phyloP scores from a whole-genome alignment of 192 early-diverging fungal genomes.

The Nowakowskiella sp. region DNA sequence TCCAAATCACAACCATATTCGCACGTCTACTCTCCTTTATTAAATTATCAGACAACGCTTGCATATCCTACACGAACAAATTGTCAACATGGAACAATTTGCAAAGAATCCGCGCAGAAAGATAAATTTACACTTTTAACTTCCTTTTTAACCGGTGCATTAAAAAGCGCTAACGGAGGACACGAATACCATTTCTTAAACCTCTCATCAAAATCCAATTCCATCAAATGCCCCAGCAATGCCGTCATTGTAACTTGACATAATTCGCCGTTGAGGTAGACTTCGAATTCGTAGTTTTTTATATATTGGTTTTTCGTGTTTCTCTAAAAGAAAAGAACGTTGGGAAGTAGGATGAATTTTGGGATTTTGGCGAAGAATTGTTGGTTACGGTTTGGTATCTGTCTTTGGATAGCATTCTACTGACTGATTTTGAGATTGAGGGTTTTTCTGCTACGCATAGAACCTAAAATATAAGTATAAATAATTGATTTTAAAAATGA shows the following conservation, averaged over 20 bases:
- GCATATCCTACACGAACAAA: conserved; percentile 25
- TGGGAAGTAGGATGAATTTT: not conserved
- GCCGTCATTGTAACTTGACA: conserved; percentile 73
- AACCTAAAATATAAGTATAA: conserved; percentile 67
- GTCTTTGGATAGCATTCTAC: conserved; percentile 60
- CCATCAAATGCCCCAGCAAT: conserved; percentile 69
- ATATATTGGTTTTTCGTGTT: conserved; percentile 51
- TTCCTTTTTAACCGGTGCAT: conserved; percentile 48
- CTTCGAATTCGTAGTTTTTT: conserved; percentile 75
- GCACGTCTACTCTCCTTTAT: conserved; percentile 47
- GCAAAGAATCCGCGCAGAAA: not conserved
- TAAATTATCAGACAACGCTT: conserved; percentile 59
- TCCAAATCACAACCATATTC: conserved; percentile 86
- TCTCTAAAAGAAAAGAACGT: conserved; percentile 15
- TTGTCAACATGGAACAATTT: not conserved
- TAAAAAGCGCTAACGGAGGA: conserved; percentile 58
- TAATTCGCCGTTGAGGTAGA: conserved; percentile 40
- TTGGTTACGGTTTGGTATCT: conserved; percentile 16
- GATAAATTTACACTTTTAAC: conserved; percentile 36
- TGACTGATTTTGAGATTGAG: conserved; percentile 75
- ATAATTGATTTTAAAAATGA: no score
- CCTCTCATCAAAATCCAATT: conserved; percentile 55
- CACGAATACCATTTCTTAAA: conserved; percentile 56
- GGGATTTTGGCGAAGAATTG: not conserved
- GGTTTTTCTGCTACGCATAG: conserved; percentile 97